Base-by-base conservation (phyloP, 192 early-diverging fungal species). In the Podila clonocystis region DNA sequence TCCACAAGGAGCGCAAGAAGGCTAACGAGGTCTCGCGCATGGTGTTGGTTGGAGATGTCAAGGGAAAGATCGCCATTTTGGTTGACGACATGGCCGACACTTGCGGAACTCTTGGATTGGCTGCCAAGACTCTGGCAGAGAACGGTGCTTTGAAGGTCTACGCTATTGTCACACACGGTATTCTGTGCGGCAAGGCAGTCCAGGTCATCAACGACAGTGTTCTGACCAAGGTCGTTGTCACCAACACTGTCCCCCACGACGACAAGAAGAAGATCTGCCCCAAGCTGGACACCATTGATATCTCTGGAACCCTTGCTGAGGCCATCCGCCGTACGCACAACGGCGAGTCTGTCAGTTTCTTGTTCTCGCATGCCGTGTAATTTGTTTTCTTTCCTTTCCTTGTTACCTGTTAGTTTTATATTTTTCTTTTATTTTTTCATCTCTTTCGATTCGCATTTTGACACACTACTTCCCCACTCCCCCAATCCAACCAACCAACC, bases 71-170 rank as follows among this genome's bases (percentile, higher is more conserved):
- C 67, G 96, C 95, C 57, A 97, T 99, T 72, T 82, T 99, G 69
- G 93, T 99, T 34, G 97, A 99, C 82, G 97, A 99, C 85, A 97
- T 99, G 90, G 96, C 96, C 33, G 97, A 99, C 85, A 99, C 97
- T 28, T 97, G 92, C 82, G 92, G 93, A 67, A 99, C 97, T 11
- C 89, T 99, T 55, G 91, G 91, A 19, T 82, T 92, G 72, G 97
- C 97, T 13, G 95, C 97, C 62, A 90, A 94, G 68, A 92, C 94
- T 15, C 87, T 99, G 63, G 89, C 92, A 65, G 92, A 97, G 34
- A 93, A 96, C 73, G 97, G 97, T 55, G 97, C 97, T 9, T 85
- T 87, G 3, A 93, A 94, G 72, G 94, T 98, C n/a, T 97, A 96
- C 66, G 97, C 97, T 28, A 91, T 97, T 82, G 94, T 99, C 36